These are phyloP conservation scores for Xylaria venustula DNA, from an alignment of 495 filamentous ascomycete species.

Conservation along the genomic window DNA sequence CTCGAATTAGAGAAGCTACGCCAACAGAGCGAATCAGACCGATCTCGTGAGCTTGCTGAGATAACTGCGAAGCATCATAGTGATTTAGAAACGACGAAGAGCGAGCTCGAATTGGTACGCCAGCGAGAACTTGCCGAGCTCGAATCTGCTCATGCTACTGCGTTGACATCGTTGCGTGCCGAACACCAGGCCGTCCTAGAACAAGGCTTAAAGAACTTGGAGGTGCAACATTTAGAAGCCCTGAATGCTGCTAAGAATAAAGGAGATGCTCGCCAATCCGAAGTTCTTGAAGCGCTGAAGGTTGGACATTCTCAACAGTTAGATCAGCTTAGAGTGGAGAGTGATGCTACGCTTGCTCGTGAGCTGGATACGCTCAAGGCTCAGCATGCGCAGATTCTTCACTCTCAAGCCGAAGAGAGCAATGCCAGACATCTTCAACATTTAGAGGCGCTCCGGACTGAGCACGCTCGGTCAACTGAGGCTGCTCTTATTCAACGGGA, in stretches of 20 bases:
- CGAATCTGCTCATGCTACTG: constrained; percentile 13
- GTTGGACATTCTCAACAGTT: constrained; percentile 17
- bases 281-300: constrained; percentile 9
- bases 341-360: constrained; percentile 7
- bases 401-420: constrained; percentile 7
- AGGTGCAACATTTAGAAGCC: constrained; percentile 12
- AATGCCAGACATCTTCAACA: constrained; percentile 8
- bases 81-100: constrained; percentile 13
- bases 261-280: constrained; percentile 10
- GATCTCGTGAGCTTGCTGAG: constrained; percentile 7
- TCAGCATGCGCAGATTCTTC: constrained; percentile 12
- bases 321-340: constrained; percentile 16
- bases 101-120: constrained; percentile 11
- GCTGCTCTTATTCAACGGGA: constrained; percentile 14
- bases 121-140: constrained; percentile 15
- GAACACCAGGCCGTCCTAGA: constrained; percentile 19
- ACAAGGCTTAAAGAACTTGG: constrained; percentile 16
- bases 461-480: constrained; percentile 12
- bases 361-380: constrained; percentile 18
- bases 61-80: neutral
- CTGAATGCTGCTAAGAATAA: constrained; percentile 16
- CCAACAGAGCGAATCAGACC: constrained; percentile 7
- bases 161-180: constrained; percentile 12
- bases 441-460: constrained; percentile 12
- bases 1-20: constrained; percentile 14